Conservation (phyloP, 805 yeast species). For the Candida coquimbonensis region DNA sequence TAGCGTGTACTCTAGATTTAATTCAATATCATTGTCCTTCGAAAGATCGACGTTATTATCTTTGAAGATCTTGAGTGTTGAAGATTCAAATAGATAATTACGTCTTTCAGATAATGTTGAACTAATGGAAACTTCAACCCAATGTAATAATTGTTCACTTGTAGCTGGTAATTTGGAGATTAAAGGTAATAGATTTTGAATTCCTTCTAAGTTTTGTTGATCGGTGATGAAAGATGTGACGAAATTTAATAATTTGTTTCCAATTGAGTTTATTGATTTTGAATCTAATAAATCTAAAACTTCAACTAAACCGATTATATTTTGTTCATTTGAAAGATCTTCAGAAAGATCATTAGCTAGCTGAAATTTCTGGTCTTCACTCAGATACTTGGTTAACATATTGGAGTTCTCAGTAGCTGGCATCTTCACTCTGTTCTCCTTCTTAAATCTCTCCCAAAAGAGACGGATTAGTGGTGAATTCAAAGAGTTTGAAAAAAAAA, state of each 20-base stretch:
- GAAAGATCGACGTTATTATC: not conserved
- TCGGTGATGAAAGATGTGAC: not conserved
- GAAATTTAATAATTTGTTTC: not conserved
- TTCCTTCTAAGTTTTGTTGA: not conserved
- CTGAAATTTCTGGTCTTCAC: not conserved
- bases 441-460: not conserved
- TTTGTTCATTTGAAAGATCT: constrained; percentile 4
- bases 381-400: constrained; percentile 6
- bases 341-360: constrained; percentile 5
- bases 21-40: not conserved
- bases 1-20: not conserved
- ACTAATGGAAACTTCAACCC: constrained; percentile 5
- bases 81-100: constrained; percentile 1
- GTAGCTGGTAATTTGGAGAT: constrained; percentile 9
- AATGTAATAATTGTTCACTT: constrained; percentile 1
- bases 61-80: not conserved
- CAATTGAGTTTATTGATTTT: not conserved
- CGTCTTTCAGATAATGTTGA: constrained; percentile 2
- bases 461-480: not conserved
- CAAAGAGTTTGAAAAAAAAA: not conserved
- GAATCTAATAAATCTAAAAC: constrained; percentile 7
- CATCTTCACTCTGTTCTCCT: not conserved
- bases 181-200: not conserved
- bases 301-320: constrained; percentile 6
- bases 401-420: not conserved